phyloP scores from a whole-genome alignment of 208 protist genomes.

The Leptomonas pyrrhocoris region DNA sequence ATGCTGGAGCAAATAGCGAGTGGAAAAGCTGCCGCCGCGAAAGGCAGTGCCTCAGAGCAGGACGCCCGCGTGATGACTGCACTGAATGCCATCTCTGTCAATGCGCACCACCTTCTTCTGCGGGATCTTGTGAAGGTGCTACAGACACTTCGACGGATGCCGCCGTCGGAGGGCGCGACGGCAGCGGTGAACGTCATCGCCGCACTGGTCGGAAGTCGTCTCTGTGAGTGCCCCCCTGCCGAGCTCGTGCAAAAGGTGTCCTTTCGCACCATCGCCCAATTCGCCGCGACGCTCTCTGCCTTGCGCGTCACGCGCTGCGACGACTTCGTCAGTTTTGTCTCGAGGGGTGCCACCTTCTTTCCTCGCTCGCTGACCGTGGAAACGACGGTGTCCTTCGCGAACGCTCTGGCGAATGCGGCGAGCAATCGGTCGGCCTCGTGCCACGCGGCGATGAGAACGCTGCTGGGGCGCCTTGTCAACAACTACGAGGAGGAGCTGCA shows the following conservation, averaged over 20 bases:
- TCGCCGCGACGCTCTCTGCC: constrained; percentile 55
- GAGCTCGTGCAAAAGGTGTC: constrained; percentile 22
- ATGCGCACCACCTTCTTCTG: constrained; percentile 18
- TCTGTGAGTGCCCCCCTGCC: constrained; percentile 1
- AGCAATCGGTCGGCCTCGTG: constrained; percentile 20
- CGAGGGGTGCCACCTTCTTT: constrained; percentile 17
- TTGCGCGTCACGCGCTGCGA: constrained; percentile 62
- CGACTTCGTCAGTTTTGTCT: constrained; percentile 58
- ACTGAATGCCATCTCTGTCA: constrained; percentile 16
- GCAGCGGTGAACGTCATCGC: constrained; percentile 34
- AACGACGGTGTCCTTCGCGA: constrained; percentile 51
- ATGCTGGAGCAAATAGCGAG: constrained; percentile 39
- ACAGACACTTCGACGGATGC: constrained; percentile 50
- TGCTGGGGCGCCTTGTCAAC: constrained; percentile 18
- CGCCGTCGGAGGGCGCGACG: constrained; percentile 31
- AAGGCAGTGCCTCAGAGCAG: constrained; percentile 1
- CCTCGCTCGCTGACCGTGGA: constrained; percentile 33
- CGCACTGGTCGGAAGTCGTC: constrained; percentile 27
- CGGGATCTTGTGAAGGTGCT: constrained; percentile 53
- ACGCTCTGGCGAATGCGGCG: constrained; percentile 43
- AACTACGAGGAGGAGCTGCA: constrained; percentile 21
- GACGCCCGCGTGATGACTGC: constrained; percentile 25
- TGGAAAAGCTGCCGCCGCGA: neutral
- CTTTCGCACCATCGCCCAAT: constrained; percentile 44
- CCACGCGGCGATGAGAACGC: constrained; percentile 21